These are phyloP conservation scores for Malus hybrid DNA, from an alignment of 331 rosid species.

Conservation along the genomic window DNA sequence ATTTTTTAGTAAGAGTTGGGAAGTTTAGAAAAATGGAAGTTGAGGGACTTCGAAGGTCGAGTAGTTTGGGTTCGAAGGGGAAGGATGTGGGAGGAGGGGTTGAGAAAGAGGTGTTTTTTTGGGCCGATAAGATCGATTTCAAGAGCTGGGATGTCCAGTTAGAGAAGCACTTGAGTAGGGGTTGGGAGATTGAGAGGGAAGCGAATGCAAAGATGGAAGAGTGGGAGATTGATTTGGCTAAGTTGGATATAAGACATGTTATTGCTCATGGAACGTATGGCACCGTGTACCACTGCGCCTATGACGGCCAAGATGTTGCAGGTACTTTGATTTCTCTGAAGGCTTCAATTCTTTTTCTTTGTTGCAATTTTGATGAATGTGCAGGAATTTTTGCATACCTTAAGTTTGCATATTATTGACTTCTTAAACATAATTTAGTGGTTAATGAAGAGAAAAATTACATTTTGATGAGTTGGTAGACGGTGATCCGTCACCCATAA, in stretches of 20 bases:
- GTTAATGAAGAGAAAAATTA: not conserved
- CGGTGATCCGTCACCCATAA: not conserved
- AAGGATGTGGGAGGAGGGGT: constrained; percentile 12
- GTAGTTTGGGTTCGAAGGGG: constrained; percentile 10
- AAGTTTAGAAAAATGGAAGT: not conserved
- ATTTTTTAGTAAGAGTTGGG: not conserved
- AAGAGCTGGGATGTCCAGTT: constrained; percentile 42
- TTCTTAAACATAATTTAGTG: not conserved
- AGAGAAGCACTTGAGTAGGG: constrained; percentile 41
- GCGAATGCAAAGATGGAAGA: constrained; percentile 25
- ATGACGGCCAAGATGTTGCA: constrained; percentile 54
- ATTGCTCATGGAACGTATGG: constrained; percentile 57
- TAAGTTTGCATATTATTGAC: no score
- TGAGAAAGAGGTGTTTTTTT: constrained; percentile 15
- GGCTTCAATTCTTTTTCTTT: not conserved
- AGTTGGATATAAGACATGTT: constrained; percentile 30
- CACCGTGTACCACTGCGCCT: constrained; percentile 41
- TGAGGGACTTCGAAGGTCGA: constrained; percentile 7
- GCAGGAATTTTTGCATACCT: not conserved
- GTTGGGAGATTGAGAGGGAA: constrained; percentile 31
- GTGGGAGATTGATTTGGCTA: constrained; percentile 49
- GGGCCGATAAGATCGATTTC: constrained; percentile 48
- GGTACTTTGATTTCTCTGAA: constrained; percentile 18
- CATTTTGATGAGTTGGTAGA: not conserved
- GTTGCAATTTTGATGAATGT: not conserved